Base-by-base conservation (phyloP, 1,284 basidiomycete genomes). In the Trichosporon ovoides region DNA sequence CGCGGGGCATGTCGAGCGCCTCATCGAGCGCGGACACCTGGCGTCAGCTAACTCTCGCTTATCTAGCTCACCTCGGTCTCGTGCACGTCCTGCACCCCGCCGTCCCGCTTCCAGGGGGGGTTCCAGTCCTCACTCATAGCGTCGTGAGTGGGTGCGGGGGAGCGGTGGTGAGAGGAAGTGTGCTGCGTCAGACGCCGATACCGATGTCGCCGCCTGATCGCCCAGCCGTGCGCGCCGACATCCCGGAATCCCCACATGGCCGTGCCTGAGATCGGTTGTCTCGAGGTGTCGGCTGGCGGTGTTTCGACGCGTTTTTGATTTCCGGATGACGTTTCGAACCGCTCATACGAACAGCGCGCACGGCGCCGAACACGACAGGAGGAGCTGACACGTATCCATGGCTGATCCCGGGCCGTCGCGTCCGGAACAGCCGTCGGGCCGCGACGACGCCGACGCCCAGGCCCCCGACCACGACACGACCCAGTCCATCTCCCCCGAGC, bases 21-120 rank as follows among this genome's bases (percentile, higher is more conserved):
- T 38, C 38, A 3, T 56, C 55, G n/a, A 56, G 49, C 19, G 48
- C 49, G 9, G 49, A 56, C 6, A 37, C 49, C 55, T 56, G 48
- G 10, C 4, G 20, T 51, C 20, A 56, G 38, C 36, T 4, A 31
- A 28, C 31, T 10, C 14, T 9, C 2, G n/a, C 4, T 1, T 9
- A 20, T 7, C 3, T 11, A 3, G 14, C 56, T 31, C 51, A 57
- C 56, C 52, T 57, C 56, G 11, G 46, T 46, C 38, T 58, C 57
- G 46, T 37, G 46, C 7, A 37, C 52, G 13, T 48, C 57, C 19
- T 54, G 52, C 16, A 43, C n/a, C n/a, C 31, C 43, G 24, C n/a
- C 24, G 24, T 48, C 43, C 43, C 43, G 43, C 31, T 19, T 43
- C 38, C n/a, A 43, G 14, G 38, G 38, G 38, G 37, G 50, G 20